Evolutionary conservation across 345 rosid species (phyloP), one percentile per base, ranked within the genome.

Genomic region (Trapa incisa): DNA sequence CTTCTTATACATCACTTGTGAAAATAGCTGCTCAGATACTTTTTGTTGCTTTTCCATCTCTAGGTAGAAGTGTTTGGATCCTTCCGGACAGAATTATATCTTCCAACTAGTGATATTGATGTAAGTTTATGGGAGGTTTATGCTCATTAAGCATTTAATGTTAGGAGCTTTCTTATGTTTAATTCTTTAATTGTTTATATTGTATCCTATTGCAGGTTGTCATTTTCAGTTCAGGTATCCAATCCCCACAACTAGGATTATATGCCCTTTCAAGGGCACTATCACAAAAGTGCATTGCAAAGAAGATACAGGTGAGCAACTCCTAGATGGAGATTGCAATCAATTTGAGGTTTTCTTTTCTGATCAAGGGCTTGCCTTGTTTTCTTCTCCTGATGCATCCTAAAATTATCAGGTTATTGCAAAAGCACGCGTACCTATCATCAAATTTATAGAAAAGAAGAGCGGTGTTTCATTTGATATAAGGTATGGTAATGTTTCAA

Each of bases 31-130:
- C 7, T 10, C 37, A 43, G 39, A 16, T 8, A 42, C 37, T 13
- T 41, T 17, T 42, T 9, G 22, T 8, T 65, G 36, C 4, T 41
- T 65, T 8, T 65, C 45, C 38, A 41, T 41, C 37, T 22, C 1
- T 74, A 93, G 98, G 88, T 86, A 38, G 92, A 88, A 76, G 85
- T 90, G 71, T 93, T 93, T 67, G 96, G 98, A 52, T 88, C 98
- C 10, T 93, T 84, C 78, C 82, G 71, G 64, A 93, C 97, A 6
- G 95, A 95, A 11, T 88, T 93, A 65, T 93, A 83, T 80, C 92
- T 93, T 73, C 98, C 98, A 58, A 87, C 89, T 6, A 93, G 98
- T 79, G 98, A 93, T 78, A 85, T 93, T 52, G 97, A 93, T 86
- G 98, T 88, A 83, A 78, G 97, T 79, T 65, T 73, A 37, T 57